Base-by-base conservation (phyloP, 352 stramenopile species). In the Pythium aquatile region DNA sequence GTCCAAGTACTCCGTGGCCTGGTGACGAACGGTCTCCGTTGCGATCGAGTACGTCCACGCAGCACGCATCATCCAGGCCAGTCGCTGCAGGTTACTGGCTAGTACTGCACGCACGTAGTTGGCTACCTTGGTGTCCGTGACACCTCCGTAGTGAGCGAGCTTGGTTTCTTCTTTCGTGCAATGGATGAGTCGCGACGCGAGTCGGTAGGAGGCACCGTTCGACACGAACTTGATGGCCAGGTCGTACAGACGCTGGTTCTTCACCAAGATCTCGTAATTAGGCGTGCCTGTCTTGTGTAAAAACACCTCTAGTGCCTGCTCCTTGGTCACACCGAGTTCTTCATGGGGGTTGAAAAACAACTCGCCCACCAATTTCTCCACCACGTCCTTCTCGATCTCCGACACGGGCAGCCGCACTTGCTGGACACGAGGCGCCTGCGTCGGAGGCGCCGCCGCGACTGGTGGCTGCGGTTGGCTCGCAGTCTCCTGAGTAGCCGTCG, bases 231-330 rank as follows among this genome's bases (percentile, higher is more conserved):
- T 86, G 60, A 89, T 75, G 4, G 76, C 80, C 9, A 89, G 53
- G 39, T 89, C 80, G 40, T 81, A 89, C 40, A 87, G 57, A 1
- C 80, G 76, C 64, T 86, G 78, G 68, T 89, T 87, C 65, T 84
- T 86, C 57, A 89, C 79, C 5, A 68, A 5, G 40, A 87, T 83
- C 30, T 83, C 75, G 65, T 85, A 89, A 52, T 80, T 85, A 17
- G 61, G 68, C 20, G 60, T 66, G 5, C 26, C 58, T 14, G 68
- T 49, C 47, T 84, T 87, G 35, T 42, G 66, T n/a, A 58, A 65
- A 65, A 89, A 89, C 53, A 83, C 75, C 20, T 78, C 63, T n/a
- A 86, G 67, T 29, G 73, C 71, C 30, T 80, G 71, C 9, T 73
- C 63, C 35, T 75, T 78, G 1, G 68, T 75, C 4, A 85, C 53